These are phyloP conservation scores for Dactylonectria estremocensis DNA, from an alignment of 2,329 filamentous ascomycete genomes.

Conservation along the genomic window DNA sequence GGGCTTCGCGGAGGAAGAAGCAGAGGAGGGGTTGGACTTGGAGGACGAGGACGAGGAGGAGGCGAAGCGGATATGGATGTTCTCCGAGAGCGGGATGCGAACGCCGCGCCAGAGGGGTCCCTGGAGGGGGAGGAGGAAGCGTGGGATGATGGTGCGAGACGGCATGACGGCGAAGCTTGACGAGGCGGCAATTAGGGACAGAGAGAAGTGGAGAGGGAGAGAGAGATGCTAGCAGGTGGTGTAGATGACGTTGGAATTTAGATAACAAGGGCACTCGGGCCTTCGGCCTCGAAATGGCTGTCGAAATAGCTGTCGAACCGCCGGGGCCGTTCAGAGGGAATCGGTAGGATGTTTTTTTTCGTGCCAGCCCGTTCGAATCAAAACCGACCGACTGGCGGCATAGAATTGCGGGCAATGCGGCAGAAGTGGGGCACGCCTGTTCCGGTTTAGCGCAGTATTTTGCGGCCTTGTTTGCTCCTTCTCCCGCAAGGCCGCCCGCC, in stretches of 20 bases:
- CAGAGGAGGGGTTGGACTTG: constrained; percentile 38
- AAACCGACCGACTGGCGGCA: constrained; percentile 8
- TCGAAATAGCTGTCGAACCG: background rate
- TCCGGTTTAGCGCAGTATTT: constrained; percentile 14
- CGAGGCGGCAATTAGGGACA: background rate
- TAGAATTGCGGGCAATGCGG: constrained; percentile 13
- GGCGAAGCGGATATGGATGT: constrained; percentile 55
- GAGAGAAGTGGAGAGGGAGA: background rate
- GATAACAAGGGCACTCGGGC: background rate
- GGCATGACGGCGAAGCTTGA: constrained; percentile 55
- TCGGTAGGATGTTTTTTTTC: constrained; percentile 8
- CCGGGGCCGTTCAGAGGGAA: background rate
- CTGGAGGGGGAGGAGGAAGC: constrained; percentile 77
- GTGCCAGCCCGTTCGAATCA: background rate
- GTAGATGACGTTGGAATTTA: background rate
- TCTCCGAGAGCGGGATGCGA: constrained; percentile 54
- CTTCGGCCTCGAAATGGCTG: background rate
- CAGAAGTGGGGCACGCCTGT: background rate
- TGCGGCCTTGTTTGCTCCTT: background rate
- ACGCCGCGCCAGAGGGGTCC: constrained; percentile 68
- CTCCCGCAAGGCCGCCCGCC: background rate
- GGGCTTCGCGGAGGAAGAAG: constrained; percentile 63
- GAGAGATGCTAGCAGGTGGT: background rate
- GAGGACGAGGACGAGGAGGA: constrained; percentile 39
- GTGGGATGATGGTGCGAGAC: constrained; percentile 70